Percentiles rank a stretch among this genome's conserved stretches.
Conservation (phyloP, 768 basidiomycete genomes). For the Leucocoprinus leucothites region DNA sequence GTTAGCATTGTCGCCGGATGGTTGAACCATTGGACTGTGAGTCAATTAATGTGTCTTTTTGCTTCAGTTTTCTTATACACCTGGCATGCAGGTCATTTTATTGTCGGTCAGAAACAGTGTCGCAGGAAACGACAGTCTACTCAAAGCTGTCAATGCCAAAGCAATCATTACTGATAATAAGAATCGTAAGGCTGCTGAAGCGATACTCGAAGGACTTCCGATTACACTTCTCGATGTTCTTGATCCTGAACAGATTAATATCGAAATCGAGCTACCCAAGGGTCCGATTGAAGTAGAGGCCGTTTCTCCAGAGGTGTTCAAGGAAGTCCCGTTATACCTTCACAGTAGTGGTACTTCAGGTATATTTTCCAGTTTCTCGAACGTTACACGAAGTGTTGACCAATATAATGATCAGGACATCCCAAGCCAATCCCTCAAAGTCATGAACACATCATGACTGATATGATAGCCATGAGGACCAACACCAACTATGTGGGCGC, state of each 20-base stretch:
- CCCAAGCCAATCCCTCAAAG: conserved; percentile 19
- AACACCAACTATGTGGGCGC: conserved; percentile 10
- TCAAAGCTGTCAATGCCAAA: conserved; percentile 4
- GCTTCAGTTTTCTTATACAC: neutral
- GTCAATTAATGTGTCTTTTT: neutral
- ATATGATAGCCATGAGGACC: neutral
- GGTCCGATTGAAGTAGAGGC: neutral
- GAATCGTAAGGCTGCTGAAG: conserved; percentile 4
- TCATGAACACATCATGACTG: conserved; percentile 14
- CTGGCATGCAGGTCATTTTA: conserved; percentile 1
- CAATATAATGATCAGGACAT: conserved; percentile 13
- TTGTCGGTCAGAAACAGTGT: conserved; percentile 10
- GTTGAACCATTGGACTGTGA: conserved; percentile 12
- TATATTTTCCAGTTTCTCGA: neutral
- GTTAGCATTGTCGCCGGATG: conserved; percentile 11
- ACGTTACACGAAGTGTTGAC: neutral
- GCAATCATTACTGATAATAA: conserved; percentile 8
- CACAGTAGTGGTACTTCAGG: conserved; percentile 13
- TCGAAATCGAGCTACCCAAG: neutral
- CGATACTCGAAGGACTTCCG: neutral
- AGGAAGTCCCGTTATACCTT: conserved; percentile 7
- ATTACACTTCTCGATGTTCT: neutral
- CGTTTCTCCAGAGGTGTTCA: conserved; percentile 4
- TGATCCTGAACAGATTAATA: conserved; percentile 1
- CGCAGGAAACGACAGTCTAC: conserved; percentile 4